Evolutionary conservation across 2,329 filamentous ascomycete genomes (phyloP), one percentile per base, ranked within the genome.

Genomic region (Sporothrix curviconia): DNA sequence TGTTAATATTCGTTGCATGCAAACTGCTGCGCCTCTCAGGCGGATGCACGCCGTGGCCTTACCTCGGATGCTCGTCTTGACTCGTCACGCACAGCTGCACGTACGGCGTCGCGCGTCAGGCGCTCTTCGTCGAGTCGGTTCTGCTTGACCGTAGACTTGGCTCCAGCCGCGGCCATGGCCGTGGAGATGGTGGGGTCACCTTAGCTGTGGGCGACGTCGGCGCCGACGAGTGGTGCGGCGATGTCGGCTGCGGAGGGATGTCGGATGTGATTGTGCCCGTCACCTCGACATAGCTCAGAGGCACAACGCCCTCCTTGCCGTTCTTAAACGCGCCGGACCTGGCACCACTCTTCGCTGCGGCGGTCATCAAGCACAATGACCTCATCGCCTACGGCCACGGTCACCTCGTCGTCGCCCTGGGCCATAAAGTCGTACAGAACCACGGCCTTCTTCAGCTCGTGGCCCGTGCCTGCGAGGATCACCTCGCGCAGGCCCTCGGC

Each of bases 281-380:
- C 54, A 96, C 77, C 70, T 99, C 92, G 65, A 99, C 86, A 67
- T 97, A 99, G 72, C 90, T 96, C 76, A 91, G 94, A 14, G 94
- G 94, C 8, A 99, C 92, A 25, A 99, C 94, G 39, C 94, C 94
- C 74, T 96, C 90, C 68, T 91, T 94, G 64, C 90, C 90, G 69
- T 91, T 97, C 75, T 91, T 95, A 62, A n/a, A 96, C 68, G 36
- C 92, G 84, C 59, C 89, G 84, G 36, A 99, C 90, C 77, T 94
- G 91, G 92, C 94, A 97, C 94, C 94, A 99, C 69, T 99, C 94
- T 59, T 96, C 91, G 61, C 92, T 96, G 73, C 92, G 94, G 34
- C 79, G 83, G 67, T 96, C 91, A 68, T 99, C 92, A 57, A 97
- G 71, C 55, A 99, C 78, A 43, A 95, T 76, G 40, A 99, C 92